A percentile compares a stretch with the other conserved stretches of the same genome.
Conservation (phyloP, 169 alveolate genomes). For the Cryptosporidium meleagridis region DNA sequence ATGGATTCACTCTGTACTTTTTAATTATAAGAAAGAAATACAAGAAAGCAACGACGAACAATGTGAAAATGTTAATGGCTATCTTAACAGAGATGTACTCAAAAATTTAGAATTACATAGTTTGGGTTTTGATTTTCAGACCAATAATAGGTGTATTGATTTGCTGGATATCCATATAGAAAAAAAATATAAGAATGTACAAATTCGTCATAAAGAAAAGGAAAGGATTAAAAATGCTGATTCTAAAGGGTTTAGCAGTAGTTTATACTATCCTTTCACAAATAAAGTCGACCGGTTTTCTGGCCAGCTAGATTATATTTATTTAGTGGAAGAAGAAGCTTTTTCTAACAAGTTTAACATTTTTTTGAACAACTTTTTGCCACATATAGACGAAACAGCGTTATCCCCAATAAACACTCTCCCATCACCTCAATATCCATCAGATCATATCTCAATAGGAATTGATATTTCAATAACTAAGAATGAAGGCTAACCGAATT, state of each 20-base stretch:
- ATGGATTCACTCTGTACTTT: constrained; percentile 32
- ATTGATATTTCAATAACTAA: constrained; percentile 44
- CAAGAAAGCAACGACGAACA: neutral
- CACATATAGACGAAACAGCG: constrained; percentile 2
- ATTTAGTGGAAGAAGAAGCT: constrained; percentile 11
- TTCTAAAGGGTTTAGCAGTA: neutral
- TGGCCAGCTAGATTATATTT: constrained; percentile 68
- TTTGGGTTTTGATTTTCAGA: constrained; percentile 27
- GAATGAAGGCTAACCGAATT: neutral
- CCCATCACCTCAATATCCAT: constrained; percentile 60
- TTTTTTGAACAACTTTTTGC: constrained; percentile 23
- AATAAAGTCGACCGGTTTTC: constrained; percentile 44
- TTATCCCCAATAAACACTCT: constrained; percentile 23
- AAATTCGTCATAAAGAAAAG: neutral
- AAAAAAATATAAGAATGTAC: neutral
- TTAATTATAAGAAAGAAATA: neutral
- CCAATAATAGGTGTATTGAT: constrained; percentile 33
- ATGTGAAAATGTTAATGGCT: neutral
- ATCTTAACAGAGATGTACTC: neutral
- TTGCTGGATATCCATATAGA: constrained; percentile 22
- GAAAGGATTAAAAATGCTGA: constrained; percentile 3
- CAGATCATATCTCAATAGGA: constrained; percentile 69
- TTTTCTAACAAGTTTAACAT: constrained; percentile 8
- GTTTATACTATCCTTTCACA: constrained; percentile 50
- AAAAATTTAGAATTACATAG: neutral